phyloP scores from a whole-genome alignment of 805 yeast genomes.

The Kockiozyma suomiensis region DNA sequence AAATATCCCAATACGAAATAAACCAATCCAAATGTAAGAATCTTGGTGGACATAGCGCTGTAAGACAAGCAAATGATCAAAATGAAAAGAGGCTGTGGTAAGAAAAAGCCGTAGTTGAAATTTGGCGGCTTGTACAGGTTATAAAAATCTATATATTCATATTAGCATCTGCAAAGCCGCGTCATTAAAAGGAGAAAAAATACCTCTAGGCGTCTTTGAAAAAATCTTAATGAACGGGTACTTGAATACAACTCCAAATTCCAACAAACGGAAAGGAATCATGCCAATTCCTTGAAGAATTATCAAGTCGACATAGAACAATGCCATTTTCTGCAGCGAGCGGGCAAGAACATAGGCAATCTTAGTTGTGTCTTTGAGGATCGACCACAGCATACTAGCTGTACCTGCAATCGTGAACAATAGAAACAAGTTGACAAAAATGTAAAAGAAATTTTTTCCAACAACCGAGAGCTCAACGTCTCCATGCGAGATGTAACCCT shows the following conservation, averaged over 20 bases:
- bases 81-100: conserved; percentile 89
- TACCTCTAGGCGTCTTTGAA: conserved; percentile 72
- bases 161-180: neutral
- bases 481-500: conserved; percentile 88
- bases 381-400: conserved; percentile 77
- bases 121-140: conserved; percentile 83
- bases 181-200: neutral
- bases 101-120: conserved; percentile 85
- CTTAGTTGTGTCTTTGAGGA: conserved; percentile 83
- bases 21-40: conserved; percentile 77
- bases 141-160: conserved; percentile 53
- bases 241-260: conserved; percentile 74
- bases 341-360: conserved; percentile 85
- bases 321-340: conserved; percentile 73
- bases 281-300: conserved; percentile 77
- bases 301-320: conserved; percentile 88
- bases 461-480: conserved; percentile 91
- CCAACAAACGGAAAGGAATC: conserved; percentile 82
- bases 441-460: conserved; percentile 90
- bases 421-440: conserved; percentile 88
- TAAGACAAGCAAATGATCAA: conserved; percentile 83
- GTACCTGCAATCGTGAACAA: conserved; percentile 95
- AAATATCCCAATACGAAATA: conserved; percentile 85
- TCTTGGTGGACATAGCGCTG: conserved; percentile 86
- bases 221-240: conserved; percentile 67